Percentiles rank a stretch among this genome's conserved stretches.
Conservation (phyloP, 75 land plant genomes). For the Pseudotsuga menziesii region DNA sequence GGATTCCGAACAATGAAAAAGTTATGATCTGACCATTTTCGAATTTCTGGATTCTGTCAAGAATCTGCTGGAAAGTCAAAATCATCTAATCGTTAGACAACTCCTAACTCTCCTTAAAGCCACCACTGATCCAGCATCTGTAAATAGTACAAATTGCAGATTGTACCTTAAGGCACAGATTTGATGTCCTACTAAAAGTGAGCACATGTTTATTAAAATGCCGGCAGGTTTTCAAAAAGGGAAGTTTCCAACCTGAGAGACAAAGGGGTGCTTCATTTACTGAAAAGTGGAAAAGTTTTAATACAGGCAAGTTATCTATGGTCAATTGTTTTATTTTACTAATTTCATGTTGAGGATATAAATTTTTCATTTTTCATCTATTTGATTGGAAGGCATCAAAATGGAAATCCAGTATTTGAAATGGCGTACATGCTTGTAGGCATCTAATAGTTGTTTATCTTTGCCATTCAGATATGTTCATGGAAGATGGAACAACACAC, state of each 20-base stretch:
- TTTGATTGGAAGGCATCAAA: neutral
- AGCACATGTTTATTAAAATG: neutral
- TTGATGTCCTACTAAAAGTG: neutral
- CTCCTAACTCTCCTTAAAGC: too few relatives aligned
- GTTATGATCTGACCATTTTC: too few relatives aligned
- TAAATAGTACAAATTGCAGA: too few relatives aligned
- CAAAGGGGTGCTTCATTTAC: neutral
- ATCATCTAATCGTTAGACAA: too few relatives aligned
- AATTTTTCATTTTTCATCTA: neutral
- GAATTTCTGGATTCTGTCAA: too few relatives aligned
- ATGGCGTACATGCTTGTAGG: neutral
- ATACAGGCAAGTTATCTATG: slow-evolving; percentile 1
- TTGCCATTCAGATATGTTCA: slow-evolving; percentile 4
- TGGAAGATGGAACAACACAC: neutral
- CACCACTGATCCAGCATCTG: too few relatives aligned
- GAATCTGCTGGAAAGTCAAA: too few relatives aligned
- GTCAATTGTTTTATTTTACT: slow-evolving; percentile 1
- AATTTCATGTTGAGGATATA: neutral
- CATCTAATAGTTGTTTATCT: neutral
- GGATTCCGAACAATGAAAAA: too few relatives aligned
- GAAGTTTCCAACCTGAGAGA: neutral
- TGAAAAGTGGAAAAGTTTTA: neutral
- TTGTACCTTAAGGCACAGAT: neutral
- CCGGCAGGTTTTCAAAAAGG: slow-evolving; percentile 5
- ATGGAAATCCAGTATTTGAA: neutral